Base-by-base conservation (phyloP, 768 basidiomycete species). In the Russula vinacea region DNA sequence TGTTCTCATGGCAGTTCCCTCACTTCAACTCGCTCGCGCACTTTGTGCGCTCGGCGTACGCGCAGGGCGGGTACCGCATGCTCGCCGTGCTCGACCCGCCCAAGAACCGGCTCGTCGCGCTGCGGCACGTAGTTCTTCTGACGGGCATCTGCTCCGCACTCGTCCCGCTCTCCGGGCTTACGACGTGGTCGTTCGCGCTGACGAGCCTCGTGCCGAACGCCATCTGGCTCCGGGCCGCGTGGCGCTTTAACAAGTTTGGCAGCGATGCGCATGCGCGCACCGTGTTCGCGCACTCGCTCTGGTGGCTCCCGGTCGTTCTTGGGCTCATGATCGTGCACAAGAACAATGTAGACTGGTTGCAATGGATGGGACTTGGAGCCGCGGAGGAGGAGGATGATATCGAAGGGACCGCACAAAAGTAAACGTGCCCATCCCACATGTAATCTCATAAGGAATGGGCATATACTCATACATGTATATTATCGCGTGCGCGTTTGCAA, bases 1-100 rank as follows among this genome's bases (percentile, higher is more conserved):
- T 97, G 10, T 99, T 87, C 78, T 90, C 89, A 65, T 99, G 96
- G 96, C 97, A 99, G 73, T 98, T 98, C 77, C 95, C 96, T 40
- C 96, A 99, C 74, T 98, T 99, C 79, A 98, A 95, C 75, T 75
- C 93, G 1, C 80, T 99, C n/a, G 87, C 94, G 9, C 84, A 97
- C 75, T 79, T 95, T 56, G 83, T 95, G 10, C 85, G 95, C 42
- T 85, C 83, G 11, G 89, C 89, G 22, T 99, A 99, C 75, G 92
- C 97, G 5, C 86, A 92, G 72, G 92, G 89, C 22, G 95, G 95
- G 19, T 99, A 95, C 73, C 83, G 82, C 57, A 99, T 99, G 97
- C 83, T 98, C 13, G 86, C 87, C 37, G 89, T 94, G 62, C 77
- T 90, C 55, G 80, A 85, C 37, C 92, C 95, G 1, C 70, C 75